These are phyloP conservation scores for Dactylorhiza incarnata DNA, from an alignment of 106 monocot species.

Conservation along the genomic window DNA sequence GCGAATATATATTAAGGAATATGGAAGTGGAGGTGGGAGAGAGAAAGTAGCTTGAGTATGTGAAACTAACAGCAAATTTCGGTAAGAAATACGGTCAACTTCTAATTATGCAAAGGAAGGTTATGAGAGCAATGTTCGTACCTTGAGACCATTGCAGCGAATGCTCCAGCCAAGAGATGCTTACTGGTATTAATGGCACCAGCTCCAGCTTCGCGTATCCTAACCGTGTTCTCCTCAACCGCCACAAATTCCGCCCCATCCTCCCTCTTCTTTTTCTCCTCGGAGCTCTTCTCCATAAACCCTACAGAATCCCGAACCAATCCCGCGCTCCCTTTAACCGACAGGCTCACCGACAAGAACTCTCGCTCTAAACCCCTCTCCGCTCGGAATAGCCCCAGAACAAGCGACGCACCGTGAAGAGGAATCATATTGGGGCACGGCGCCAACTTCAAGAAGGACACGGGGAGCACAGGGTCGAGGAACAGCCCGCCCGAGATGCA, in stretches of 20 bases:
- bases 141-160: constrained; percentile 97
- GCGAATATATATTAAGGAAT: too few relatives aligned
- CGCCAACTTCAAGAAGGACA: constrained; percentile 26
- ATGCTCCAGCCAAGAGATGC: constrained; percentile 94
- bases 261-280: constrained; percentile 16
- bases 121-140: constrained; percentile 12
- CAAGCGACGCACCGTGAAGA: background rate
- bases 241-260: constrained; percentile 8
- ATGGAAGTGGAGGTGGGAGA: background rate
- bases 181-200: constrained; percentile 82
- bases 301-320: constrained; percentile 37
- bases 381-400: background rate
- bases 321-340: constrained; percentile 53
- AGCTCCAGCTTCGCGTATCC: constrained; percentile 16
- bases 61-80: background rate
- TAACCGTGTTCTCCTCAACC: constrained; percentile 13
- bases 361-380: background rate
- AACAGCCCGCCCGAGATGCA: constrained; percentile 52
- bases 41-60: background rate
- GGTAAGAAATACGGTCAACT: background rate
- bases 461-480: constrained; percentile 30
- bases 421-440: constrained; percentile 12
- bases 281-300: constrained; percentile 29
- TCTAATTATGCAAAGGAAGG: background rate
- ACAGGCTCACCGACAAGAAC: constrained; percentile 83